Percentiles rank a stretch among this genome's conserved stretches.
These are phyloP conservation scores for Exsudoporus frostii DNA, from an alignment of 768 basidiomycete genomes.

Conservation along the genomic window DNA sequence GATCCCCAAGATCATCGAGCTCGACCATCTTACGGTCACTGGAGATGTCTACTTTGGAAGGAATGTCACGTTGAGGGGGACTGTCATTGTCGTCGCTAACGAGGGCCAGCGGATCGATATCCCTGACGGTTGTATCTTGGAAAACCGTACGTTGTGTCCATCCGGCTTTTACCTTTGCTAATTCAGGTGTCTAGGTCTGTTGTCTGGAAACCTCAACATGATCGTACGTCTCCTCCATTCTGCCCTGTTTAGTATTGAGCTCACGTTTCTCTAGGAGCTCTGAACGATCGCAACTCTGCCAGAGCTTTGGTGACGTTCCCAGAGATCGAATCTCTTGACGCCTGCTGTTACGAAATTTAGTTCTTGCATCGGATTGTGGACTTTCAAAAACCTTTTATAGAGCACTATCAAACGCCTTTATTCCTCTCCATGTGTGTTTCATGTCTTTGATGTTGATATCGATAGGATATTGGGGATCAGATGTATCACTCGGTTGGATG, in stretches of 20 bases:
- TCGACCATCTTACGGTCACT: conserved; percentile 72
- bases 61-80: conserved; percentile 61
- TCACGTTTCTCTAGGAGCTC: conserved; percentile 27
- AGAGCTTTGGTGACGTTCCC: not conserved
- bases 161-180: conserved; percentile 9
- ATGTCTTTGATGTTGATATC: conserved; percentile 1
- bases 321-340: conserved; percentile 5
- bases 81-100: conserved; percentile 74
- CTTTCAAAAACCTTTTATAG: conserved; percentile 14
- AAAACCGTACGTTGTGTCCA: conserved; percentile 47
- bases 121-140: conserved; percentile 69
- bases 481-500: not conserved
- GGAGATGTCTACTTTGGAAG: conserved; percentile 68
- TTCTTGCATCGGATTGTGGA: conserved; percentile 20
- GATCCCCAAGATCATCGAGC: conserved; percentile 68
- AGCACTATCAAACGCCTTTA: conserved; percentile 8
- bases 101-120: conserved; percentile 74
- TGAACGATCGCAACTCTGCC: conserved; percentile 14
- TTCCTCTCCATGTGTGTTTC: not conserved
- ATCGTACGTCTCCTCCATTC: conserved; percentile 42
- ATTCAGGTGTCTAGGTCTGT: conserved; percentile 41
- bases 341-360: not conserved
- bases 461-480: conserved; percentile 2
- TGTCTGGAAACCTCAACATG: conserved; percentile 75
- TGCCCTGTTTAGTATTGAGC: not conserved